Conservation (phyloP, 441 rosid species). For the Populus hybrid region DNA sequence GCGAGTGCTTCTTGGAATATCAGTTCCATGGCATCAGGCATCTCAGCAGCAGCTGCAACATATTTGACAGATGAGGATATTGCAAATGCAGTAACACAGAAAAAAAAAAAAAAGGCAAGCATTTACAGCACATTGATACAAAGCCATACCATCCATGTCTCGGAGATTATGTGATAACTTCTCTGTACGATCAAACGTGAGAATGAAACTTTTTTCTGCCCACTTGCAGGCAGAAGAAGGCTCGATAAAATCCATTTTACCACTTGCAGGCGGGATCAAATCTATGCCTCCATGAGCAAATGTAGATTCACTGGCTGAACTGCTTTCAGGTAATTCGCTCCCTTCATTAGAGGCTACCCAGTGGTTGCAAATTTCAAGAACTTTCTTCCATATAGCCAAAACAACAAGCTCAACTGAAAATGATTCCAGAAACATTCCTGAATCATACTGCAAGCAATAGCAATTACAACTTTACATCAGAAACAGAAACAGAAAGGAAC, state of each 20-base stretch:
- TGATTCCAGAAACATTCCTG: conserved; percentile 59
- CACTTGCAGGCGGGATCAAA: conserved; percentile 18
- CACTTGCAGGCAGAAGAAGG: conserved; percentile 46
- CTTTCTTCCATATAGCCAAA: conserved; percentile 75
- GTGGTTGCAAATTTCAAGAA: conserved; percentile 49
- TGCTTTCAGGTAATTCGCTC: conserved; percentile 28
- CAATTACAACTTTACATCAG: neutral
- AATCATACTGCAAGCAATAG: conserved; percentile 46
- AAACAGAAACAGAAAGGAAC: neutral
- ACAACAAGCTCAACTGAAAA: no score
- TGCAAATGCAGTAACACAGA: conserved; percentile 10
- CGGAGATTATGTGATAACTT: conserved; percentile 46
- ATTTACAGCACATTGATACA: conserved; percentile 6
- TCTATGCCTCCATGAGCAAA: conserved; percentile 11
- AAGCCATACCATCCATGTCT: conserved; percentile 54
- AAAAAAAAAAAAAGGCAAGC: neutral
- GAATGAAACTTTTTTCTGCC: conserved; percentile 60
- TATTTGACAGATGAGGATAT: conserved; percentile 15
- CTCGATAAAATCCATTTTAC: conserved; percentile 33
- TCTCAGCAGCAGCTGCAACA: conserved; percentile 55
- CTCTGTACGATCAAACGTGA: conserved; percentile 57
- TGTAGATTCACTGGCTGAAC: conserved; percentile 25
- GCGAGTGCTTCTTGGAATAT: conserved; percentile 57
- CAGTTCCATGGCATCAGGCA: conserved; percentile 84
- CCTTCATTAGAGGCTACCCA: conserved; percentile 44